Percentiles rank a stretch among this genome's conserved stretches.
phyloP scores from a whole-genome alignment of 1,284 basidiomycete species.

The Cerioporus squamosus region DNA sequence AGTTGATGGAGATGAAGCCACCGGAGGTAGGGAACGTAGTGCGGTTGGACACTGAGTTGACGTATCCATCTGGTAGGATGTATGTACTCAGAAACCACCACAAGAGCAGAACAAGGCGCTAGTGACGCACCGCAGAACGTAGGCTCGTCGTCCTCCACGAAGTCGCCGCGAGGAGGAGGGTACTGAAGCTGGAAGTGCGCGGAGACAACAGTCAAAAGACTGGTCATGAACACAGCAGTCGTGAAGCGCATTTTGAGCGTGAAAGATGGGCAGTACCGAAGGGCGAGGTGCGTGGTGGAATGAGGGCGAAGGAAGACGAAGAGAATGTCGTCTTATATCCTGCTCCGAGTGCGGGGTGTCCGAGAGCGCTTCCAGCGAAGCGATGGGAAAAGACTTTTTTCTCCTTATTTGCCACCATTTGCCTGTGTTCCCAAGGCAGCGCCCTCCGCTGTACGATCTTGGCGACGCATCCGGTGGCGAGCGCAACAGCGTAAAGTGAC shows the following conservation, averaged over 20 bases:
- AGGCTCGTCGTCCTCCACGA: conserved; percentile 61
- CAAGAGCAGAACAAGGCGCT: no score
- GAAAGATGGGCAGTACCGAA: background rate
- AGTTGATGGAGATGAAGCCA: conserved; percentile 58
- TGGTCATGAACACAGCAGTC: conserved; percentile 32
- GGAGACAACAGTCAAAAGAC: conserved; percentile 41
- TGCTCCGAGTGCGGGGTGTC: background rate
- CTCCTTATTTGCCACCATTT: conserved; percentile 31
- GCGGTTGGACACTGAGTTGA: conserved; percentile 47
- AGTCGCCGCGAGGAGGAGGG: conserved; percentile 62
- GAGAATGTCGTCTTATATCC: conserved; percentile 16
- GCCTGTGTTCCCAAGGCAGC: conserved; percentile 3
- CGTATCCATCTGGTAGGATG: conserved; percentile 53
- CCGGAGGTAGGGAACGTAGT: conserved; percentile 65
- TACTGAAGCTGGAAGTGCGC: conserved; percentile 77
- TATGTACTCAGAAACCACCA: background rate
- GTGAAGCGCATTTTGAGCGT: conserved; percentile 38
- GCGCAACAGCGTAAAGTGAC: background rate
- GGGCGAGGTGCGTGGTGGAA: conserved; percentile 1
- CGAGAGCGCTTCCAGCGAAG: conserved; percentile 15
- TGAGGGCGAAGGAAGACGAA: conserved; percentile 7
- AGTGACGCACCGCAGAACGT: conserved; percentile 54
- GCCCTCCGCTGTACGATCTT: no score
- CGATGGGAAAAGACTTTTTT: conserved; percentile 38
- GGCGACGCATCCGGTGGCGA: background rate